Evolutionary conservation across 179 eudicot species (phyloP), one percentile per base, ranked within the genome.

Genomic region (Pouteria campechiana): DNA sequence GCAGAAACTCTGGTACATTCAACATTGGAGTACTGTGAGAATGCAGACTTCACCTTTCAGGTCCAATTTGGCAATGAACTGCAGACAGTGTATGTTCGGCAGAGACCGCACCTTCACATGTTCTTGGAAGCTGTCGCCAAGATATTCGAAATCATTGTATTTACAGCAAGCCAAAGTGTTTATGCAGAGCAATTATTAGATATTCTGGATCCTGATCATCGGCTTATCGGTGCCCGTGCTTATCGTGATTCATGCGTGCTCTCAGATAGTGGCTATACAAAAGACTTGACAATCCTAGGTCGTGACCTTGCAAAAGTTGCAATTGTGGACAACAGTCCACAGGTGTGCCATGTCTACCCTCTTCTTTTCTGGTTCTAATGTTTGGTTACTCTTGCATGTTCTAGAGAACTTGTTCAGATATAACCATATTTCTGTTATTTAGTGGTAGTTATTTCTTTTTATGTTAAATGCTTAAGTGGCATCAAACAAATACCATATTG

Each of bases 1-100:
- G 58, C 96, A 92, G 98, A 90, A 72, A 92, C 99, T 27, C 54
- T 92, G 49, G 99, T 92, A 64, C 98, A 90, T 69, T 90, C 98
- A 31, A 70, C 84, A 10, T 76, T 92, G 22, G 99, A 92, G 56
- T 92, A 88, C 30, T 92, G 99, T 60, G 60, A 58, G 37, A 88
- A 78, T 60, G 83, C 84, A 30, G 99, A 92, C 74, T 92, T 92
- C 72, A 87, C 92, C 27, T 92, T 92, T 51, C 46, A 87, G 18
- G 99, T 92, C 33, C 73, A 75, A 59, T 86, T 82, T 45, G 79
- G 87, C 59, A 65, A 70, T 36, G 63, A 57, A 52, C 78, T 79
- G 34, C 96, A 92, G 63, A 82, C 83, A n/a, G 83, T 92, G 17
- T 92, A 79, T 69, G 99, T 92, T 22, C 78, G 96, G 6, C 83